Percentiles rank a stretch among this genome's conserved stretches.
Conservation (phyloP, 2,329 filamentous ascomycete genomes). For the Cadophora sp. region DNA sequence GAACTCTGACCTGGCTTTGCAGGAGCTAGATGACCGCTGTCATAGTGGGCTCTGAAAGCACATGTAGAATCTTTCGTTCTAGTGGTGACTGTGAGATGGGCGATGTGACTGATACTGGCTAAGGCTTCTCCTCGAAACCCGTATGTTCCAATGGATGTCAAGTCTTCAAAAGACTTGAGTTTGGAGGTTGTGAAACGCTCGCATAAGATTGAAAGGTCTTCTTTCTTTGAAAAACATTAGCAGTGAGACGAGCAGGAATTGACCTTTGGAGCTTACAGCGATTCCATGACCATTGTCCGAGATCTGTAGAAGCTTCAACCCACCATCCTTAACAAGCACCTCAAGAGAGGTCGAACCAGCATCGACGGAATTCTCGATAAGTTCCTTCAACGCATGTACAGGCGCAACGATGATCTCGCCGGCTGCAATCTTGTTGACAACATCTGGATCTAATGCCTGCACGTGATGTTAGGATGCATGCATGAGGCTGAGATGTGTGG, state of each 20-base stretch:
- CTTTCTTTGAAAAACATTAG: slow-evolving; percentile 63
- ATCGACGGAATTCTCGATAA: slow-evolving; percentile 97
- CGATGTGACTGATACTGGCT: slow-evolving; percentile 98
- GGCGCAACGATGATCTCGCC: slow-evolving; percentile 98
- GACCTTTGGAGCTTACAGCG: slow-evolving; percentile 63
- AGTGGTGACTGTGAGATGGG: slow-evolving; percentile 93
- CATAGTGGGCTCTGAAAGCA: slow-evolving; percentile 90
- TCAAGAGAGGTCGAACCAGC: slow-evolving; percentile 94
- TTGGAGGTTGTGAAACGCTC: slow-evolving; percentile 98
- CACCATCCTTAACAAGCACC: slow-evolving; percentile 91
- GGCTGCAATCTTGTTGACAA: slow-evolving; percentile 98
- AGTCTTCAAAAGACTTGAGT: slow-evolving; percentile 89
- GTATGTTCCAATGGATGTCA: slow-evolving; percentile 89
- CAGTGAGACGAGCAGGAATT: neutral
- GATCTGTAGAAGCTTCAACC: slow-evolving; percentile 93
- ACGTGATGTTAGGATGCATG: slow-evolving; percentile 35
- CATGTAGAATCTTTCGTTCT: slow-evolving; percentile 87
- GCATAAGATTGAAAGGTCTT: slow-evolving; percentile 89
- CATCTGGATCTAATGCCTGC: slow-evolving; percentile 88
- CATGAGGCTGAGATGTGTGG: neutral
- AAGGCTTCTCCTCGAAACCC: slow-evolving; percentile 97
- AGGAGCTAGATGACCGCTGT: slow-evolving; percentile 80
- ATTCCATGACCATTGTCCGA: slow-evolving; percentile 98
- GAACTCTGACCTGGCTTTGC: slow-evolving; percentile 86
- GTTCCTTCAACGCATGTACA: slow-evolving; percentile 92